These are phyloP conservation scores for Amaranthus cruentus DNA, from an alignment of 148 eudicot genomes.

Conservation along the genomic window DNA sequence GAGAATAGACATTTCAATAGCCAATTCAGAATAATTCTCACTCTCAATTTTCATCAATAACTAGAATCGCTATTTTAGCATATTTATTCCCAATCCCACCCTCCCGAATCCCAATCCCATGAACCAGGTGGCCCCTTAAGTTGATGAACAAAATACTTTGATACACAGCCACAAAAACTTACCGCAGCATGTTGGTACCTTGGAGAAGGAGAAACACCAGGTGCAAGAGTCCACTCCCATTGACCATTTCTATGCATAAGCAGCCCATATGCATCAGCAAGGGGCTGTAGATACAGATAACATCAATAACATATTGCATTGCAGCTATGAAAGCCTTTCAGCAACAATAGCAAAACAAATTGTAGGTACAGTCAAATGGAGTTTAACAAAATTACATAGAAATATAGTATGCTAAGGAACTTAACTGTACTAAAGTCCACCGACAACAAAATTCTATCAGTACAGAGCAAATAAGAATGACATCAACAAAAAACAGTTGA, in stretches of 20 bases:
- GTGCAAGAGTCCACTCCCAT: constrained; percentile 99
- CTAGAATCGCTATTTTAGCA: background rate
- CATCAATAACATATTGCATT: constrained; percentile 14
- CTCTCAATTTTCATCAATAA: background rate
- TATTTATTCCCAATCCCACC: background rate
- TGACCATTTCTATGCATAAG: constrained; percentile 96
- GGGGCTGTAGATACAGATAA: constrained; percentile 53
- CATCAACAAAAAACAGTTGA: background rate
- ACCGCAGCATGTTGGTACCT: constrained; percentile 98
- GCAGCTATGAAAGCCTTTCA: constrained; percentile 5
- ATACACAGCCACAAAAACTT: constrained; percentile 30
- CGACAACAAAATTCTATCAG: background rate
- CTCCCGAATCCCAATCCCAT: background rate
- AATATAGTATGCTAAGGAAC: background rate
- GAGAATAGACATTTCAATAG: background rate
- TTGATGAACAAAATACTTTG: background rate
- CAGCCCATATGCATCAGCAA: constrained; percentile 94
- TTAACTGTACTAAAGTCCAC: background rate
- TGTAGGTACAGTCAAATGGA: background rate
- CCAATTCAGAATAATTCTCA: background rate
- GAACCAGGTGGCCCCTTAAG: background rate
- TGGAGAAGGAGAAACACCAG: constrained; percentile 93
- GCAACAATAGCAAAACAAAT: background rate
- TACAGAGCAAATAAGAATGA: background rate
- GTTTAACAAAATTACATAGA: background rate